phyloP scores from a whole-genome alignment of 1,284 basidiomycete species.

The Mycena sp. region DNA sequence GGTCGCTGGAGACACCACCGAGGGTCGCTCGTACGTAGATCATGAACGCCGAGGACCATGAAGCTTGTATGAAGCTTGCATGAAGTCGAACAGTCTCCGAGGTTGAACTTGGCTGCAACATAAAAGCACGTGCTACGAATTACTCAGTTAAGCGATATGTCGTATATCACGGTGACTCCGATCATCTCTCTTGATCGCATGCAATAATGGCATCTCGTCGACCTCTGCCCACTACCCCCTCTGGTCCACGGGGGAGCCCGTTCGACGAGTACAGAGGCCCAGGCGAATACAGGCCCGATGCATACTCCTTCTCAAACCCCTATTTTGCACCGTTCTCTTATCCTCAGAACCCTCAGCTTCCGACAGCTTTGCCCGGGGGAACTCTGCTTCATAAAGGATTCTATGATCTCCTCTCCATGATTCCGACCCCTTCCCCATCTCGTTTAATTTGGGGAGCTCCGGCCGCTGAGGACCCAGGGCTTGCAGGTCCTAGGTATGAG shows the following conservation, averaged over 20 bases:
- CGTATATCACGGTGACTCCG: too few species aligned
- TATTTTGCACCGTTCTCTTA: constrained; percentile 58
- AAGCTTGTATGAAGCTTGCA: too few species aligned
- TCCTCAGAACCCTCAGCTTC: constrained; percentile 35
- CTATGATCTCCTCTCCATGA: constrained; percentile 86
- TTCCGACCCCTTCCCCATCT: constrained; percentile 74
- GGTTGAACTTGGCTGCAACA: too few species aligned
- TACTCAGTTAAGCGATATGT: background rate
- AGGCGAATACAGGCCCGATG: constrained; percentile 39
- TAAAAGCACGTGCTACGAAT: background rate
- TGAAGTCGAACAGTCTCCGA: too few species aligned
- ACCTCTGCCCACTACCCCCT: constrained; percentile 57
- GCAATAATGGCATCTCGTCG: constrained; percentile 41
- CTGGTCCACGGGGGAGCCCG: constrained; percentile 30
- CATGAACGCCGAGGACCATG: too few species aligned
- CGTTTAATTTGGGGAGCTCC: constrained; percentile 66
- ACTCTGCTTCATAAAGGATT: constrained; percentile 86
- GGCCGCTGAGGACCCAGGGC: constrained; percentile 44
- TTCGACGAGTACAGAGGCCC: constrained; percentile 38
- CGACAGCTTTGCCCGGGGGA: constrained; percentile 66
- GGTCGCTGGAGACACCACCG: background rate
- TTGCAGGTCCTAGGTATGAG: constrained; percentile 74
- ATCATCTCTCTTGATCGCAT: too few species aligned
- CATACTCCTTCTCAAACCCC: constrained; percentile 52
- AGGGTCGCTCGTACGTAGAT: constrained; percentile 5